Conservation (phyloP, 345 rosid genomes). For the Capsella bursapastoris region DNA sequence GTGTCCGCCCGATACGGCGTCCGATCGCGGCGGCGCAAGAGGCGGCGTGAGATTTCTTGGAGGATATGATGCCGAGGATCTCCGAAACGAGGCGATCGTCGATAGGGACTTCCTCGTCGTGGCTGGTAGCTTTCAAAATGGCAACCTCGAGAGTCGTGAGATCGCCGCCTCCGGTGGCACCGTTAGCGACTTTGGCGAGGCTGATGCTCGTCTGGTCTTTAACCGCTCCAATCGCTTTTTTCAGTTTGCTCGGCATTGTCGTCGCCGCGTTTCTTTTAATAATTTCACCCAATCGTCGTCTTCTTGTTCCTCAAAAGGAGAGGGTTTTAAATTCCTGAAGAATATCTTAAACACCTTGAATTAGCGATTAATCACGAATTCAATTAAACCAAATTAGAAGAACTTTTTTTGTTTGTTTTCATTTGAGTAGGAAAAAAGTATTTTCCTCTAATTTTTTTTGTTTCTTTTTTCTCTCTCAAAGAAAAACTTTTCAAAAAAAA, state of each 20-base stretch:
- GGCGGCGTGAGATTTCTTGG: conserved; percentile 58
- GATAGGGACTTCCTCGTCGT: conserved; percentile 64
- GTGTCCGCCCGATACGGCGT: conserved; percentile 67
- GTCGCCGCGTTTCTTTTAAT: background rate
- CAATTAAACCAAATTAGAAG: background rate
- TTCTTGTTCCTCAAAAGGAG: background rate
- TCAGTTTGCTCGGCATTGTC: conserved; percentile 83
- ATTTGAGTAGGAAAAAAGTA: too few species aligned
- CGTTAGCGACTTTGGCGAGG: conserved; percentile 74
- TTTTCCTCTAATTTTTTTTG: background rate
- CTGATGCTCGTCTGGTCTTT: conserved; percentile 93
- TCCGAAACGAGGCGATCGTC: conserved; percentile 67
- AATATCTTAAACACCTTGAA: background rate
- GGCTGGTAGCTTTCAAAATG: conserved; percentile 82
- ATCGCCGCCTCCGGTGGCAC: conserved; percentile 48
- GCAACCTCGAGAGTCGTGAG: conserved; percentile 59
- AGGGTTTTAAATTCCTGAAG: background rate
- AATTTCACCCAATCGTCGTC: background rate
- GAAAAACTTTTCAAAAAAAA: background rate
- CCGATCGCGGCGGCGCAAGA: conserved; percentile 67
- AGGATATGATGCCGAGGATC: conserved; percentile 57
- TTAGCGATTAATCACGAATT: background rate
- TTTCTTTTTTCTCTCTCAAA: background rate
- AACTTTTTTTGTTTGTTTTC: background rate
- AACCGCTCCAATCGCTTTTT: conserved; percentile 84